Percentiles rank a stretch among this genome's conserved stretches.
Evolutionary conservation across 2,329 filamentous ascomycete species (phyloP).

Genomic region (Mycosphaerella sp.): DNA sequence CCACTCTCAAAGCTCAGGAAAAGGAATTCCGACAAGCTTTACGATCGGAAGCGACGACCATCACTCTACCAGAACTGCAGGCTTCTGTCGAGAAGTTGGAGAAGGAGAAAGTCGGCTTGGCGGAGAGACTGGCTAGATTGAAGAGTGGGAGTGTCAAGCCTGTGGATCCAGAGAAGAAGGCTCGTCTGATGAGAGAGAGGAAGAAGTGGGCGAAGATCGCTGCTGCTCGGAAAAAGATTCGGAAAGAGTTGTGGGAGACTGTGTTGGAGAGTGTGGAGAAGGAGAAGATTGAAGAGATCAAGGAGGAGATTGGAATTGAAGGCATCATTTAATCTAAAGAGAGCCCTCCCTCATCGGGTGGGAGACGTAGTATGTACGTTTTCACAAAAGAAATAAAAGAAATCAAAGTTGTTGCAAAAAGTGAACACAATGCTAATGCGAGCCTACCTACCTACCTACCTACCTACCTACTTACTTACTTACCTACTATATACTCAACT

Average conservation of each 20-base stretch:
- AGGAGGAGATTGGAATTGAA: slow-evolving; percentile 35
- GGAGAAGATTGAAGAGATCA: slow-evolving; percentile 35
- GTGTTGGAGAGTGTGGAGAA: slow-evolving; percentile 46
- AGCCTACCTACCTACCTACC: too few species aligned
- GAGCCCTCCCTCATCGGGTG: too few species aligned
- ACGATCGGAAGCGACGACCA: slow-evolving; percentile 42
- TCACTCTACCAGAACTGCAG: slow-evolving; percentile 49
- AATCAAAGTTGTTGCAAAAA: too few species aligned
- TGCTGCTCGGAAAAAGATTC: slow-evolving; percentile 44
- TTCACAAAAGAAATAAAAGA: too few species aligned
- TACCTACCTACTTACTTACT: too few species aligned
- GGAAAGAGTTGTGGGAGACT: slow-evolving; percentile 46
- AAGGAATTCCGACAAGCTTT: slow-evolving; percentile 47
- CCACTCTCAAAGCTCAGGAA: slow-evolving; percentile 42
- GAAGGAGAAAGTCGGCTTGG: slow-evolving; percentile 40
- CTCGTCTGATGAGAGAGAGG: slow-evolving; percentile 43
- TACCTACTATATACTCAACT: too few species aligned
- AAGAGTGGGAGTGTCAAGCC: slow-evolving; percentile 40
- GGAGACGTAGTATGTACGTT: too few species aligned
- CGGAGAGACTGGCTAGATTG: slow-evolving; percentile 38
- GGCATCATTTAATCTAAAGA: slow-evolving; percentile 3
- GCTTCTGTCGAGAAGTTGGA: slow-evolving; percentile 41
- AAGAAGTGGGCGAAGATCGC: slow-evolving; percentile 39
- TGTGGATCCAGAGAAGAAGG: slow-evolving; percentile 46
- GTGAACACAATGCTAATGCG: too few species aligned